Base-by-base conservation (phyloP, 805 yeast genomes). In the Saitoella complicata region DNA sequence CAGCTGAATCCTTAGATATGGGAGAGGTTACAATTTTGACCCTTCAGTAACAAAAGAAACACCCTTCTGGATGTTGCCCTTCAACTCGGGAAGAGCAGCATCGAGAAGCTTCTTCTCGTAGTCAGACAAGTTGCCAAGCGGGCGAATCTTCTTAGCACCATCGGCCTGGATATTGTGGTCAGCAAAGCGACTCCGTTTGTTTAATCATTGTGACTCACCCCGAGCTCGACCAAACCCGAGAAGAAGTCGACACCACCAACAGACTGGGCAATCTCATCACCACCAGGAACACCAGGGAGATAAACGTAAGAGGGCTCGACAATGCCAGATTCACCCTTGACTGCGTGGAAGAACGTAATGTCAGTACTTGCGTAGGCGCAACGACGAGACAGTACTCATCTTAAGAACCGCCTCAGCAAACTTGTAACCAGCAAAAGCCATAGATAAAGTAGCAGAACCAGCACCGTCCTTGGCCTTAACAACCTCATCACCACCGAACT, bases 401-500 rank as follows among this genome's bases (percentile, higher is more conserved):
- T 39, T 30, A 10, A 33, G 10, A 33, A 33, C 11, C 36, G 10
- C n/a, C 36, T 33, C 36, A 33, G 36, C 36, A 33, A 33, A 33
- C 36, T 11, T 33, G 36, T 33, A 11, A 4, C 91, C 94, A 46
- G 94, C 94, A 63, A 77, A 82, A 48, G 94, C 94, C 94, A 84
- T 84, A 51, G 94, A 84, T 56, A 84, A 71, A 49, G 95, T 84
- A 55, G 94, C 93, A 33, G 94, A 82, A 57, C 95, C 95, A 55
- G 87, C 85, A 65, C 95, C 95, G 59, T 82, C 76, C 73, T 84
- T 84, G 57, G 94, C 94, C 69, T 82, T 72, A 56, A 84, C 94
- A 54, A 84, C 94, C 72, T 84, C 95, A 61, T 84, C 95, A 70
- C 95, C 95, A 67, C 94, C 95, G 60, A 81, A 86, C 70, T 86